Evolutionary conservation across 139 green algal species (phyloP), one percentile per base, ranked within the genome.

Genomic region (Chlorella sp.): DNA sequence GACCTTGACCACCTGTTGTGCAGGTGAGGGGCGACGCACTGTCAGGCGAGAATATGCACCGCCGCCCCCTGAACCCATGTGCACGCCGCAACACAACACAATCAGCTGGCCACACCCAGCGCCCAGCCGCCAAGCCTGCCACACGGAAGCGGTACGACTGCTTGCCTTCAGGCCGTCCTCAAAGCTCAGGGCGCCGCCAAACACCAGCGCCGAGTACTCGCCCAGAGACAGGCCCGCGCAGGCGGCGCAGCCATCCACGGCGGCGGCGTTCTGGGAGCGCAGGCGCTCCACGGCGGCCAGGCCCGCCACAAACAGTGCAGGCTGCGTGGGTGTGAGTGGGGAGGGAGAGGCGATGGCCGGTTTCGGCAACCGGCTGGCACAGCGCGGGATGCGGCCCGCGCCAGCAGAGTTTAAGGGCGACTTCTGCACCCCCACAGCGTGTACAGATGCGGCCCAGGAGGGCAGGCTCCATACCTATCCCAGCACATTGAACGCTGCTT

Each of bases 161-260:
- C 51, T 60, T 24, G 51, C 94, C 90, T 94, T 93, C 14, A 99
- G 84, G 3, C 91, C 96, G 67, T 99, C 96, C 87, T 97, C 94
- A 76, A 98, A 98, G 82, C 70, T 93, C 38, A 99, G 84, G 1
- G 90, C 95, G 6, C 95, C 96, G 1, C 93, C 92, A 85, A 95
- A 96, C 72, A 97, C 94, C 40, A 99, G 92, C 11, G 96, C 96
- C 51, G 87, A 91, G 92, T 98, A 98, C 90, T 99, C 96, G 5
- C 96, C 96, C 75, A 98, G 91, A 64, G 87, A 94, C 51, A 98
- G 94, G 0, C 96, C 96, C 24, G 96, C 96, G 24, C 79, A 85
- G n/a, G 89, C 92, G 28, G 48, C 56, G 82, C 81, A 91, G 46
- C 38, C 34, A 2, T 87, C 86, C n/a, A 95, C 86, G 28, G 80